These are phyloP conservation scores for Talaromyces sp. DNA, from an alignment of 2,329 filamentous ascomycete species.

Conservation along the genomic window DNA sequence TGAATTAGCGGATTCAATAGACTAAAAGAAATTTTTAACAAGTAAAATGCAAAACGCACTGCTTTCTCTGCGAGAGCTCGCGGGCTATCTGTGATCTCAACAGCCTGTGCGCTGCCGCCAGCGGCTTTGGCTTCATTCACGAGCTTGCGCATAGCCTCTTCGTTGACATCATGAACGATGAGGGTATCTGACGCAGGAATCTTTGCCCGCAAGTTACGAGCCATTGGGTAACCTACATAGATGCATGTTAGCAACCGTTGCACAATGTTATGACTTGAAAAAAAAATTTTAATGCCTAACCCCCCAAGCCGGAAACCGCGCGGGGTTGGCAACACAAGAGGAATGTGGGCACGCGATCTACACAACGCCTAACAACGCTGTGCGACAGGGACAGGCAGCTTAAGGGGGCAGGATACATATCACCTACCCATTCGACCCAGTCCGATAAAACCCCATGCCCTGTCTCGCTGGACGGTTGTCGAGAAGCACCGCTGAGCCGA, in stretches of 20 bases:
- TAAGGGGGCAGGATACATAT: background rate
- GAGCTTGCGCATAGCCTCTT: conserved; percentile 52
- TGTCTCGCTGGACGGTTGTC: conserved; percentile 38
- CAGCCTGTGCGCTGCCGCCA: conserved; percentile 36
- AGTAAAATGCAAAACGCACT: conserved; percentile 44
- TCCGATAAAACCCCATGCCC: conserved; percentile 56
- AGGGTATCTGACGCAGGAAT: conserved; percentile 59
- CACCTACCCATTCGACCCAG: conserved; percentile 56
- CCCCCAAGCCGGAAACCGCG: background rate
- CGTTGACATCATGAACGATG: conserved; percentile 62
- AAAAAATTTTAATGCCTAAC: background rate
- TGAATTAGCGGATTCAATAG: background rate
- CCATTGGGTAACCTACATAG: conserved; percentile 63
- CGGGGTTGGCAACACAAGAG: background rate
- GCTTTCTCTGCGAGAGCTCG: conserved; percentile 62
- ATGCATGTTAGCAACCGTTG: background rate
- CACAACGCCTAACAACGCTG: background rate
- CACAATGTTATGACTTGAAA: background rate
- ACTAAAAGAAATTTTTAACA: background rate
- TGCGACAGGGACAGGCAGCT: background rate
- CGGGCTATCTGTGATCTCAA: conserved; percentile 53
- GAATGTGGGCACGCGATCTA: background rate
- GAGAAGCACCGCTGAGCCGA: conserved; percentile 39
- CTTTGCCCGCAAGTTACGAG: conserved; percentile 63
- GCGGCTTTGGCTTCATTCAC: conserved; percentile 45